Evolutionary conservation across 768 basidiomycete genomes (phyloP), one percentile per base, ranked within the genome.

Genomic region (Mrakia blollopis): DNA sequence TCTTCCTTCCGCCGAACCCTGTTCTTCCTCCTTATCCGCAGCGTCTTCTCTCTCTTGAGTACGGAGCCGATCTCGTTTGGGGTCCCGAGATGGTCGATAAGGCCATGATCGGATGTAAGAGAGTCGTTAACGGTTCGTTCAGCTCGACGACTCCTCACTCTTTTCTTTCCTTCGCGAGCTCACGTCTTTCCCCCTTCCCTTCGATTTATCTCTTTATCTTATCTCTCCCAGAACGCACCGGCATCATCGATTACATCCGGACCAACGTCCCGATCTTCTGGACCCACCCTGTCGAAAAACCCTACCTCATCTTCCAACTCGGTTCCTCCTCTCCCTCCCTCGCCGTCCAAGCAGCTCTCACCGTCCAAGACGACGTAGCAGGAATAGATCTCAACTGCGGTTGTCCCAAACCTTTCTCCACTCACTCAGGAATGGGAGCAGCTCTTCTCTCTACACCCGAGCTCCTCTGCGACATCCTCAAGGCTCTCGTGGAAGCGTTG

Each of bases 321-420:
- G 96, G 97, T 60, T 92, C 93, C 28, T 87, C 95, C 10, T 88
- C 92, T 81, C 95, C 95, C 4, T 90, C 91, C 25, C 88, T 95
- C 73, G 97, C 97, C 14, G 92, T 97, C 3, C 88, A 94, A 85
- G 96, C 97, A 1, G 94, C 97, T 7, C 89, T 90, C 81, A 88
- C 87, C 0, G 92, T 99, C 54, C 87, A 90, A 84, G 85, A 91
- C 47, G 97, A 99, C 81, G 90, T 99, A 41, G 90, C 94, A 0
- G 97, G 95, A 28, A 87, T 99, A 80, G 97, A 98, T 83, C 90
- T 99, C 78, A 98, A 98, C 83, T 98, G 97, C 81, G 97, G 96
- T 0, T 99, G 96, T 82, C 95, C 95, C 0, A 96, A 96, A 81
- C 92, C 94, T 0, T 98, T 98, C 84, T 96, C 94, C 30, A 94